Base-by-base conservation (phyloP, 2,329 filamentous ascomycete genomes). In the Phyllachora maydis region DNA sequence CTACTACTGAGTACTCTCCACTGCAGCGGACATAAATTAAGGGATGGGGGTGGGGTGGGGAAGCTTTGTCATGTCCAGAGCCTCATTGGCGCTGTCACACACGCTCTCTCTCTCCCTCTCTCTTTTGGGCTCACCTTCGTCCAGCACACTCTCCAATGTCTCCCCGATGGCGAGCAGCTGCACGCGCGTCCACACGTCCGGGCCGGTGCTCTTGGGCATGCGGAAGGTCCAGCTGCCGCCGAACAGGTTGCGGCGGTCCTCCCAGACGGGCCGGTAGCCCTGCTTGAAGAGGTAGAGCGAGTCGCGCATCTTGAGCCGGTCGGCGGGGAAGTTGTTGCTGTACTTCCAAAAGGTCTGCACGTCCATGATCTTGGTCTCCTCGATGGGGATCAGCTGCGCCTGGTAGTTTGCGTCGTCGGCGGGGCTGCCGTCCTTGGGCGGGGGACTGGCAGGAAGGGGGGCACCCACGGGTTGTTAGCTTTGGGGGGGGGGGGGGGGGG, bases 211-310 rank as follows among this genome's bases (percentile, higher is more conserved):
- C 55, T 91, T 92, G 32, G 73, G 70, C 21, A 93, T 73, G 23
- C 83, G 71, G 49, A 95, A 91, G 12, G 81, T 90, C 81, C 81
- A 93, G 43, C 76, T 75, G 23, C 85, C 85, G 24, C 85, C 85
- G 30, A 70, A 61, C 29, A 74, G 57, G 49, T 93, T 93, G 38
- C 88, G 70, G 19, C 77, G 66, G 43, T 95, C 85, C 50, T 82
- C 76, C 75, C 75, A 82, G 35, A 81, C 54, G 27, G 76, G 76
- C 32, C 63, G 64, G 47, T 79, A 78, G 17, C 75, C 75, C 31
- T 66, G 58, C 46, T 81, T 81, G 57, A 82, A 82, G 33, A 83
- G 59, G 43, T 82, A 78, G 33, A 82, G 63, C 21, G 68, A 74
- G 49, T 82, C 74, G 38, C 73, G 68, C 55, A 76, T 68, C 47